Conservation (phyloP, 345 rosid species). For the Linum lewisii region DNA sequence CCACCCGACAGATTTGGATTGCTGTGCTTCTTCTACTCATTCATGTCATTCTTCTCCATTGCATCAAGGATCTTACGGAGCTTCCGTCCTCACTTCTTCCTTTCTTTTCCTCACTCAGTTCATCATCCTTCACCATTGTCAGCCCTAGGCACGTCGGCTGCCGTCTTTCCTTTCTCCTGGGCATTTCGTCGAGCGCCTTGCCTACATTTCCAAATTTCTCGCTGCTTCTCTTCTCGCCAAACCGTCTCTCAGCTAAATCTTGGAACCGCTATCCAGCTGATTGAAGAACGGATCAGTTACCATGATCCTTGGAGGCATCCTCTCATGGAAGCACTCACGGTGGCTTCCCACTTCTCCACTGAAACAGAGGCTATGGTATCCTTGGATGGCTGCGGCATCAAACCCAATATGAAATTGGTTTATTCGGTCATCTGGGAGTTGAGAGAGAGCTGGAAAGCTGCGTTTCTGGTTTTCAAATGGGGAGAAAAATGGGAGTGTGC, state of each 20-base stretch:
- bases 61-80: neutral
- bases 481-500: constrained; percentile 41
- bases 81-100: neutral
- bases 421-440: constrained; percentile 51
- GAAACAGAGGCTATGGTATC: constrained; percentile 48
- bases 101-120: neutral
- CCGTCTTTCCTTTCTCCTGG: constrained; percentile 15
- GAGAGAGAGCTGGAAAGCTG: constrained; percentile 59
- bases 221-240: constrained; percentile 16
- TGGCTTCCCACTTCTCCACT: constrained; percentile 32
- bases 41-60: neutral
- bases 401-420: constrained; percentile 30
- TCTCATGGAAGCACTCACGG: constrained; percentile 35
- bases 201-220: constrained; percentile 10
- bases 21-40: neutral
- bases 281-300: neutral
- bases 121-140: neutral
- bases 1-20: no score
- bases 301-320: constrained; percentile 16
- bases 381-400: constrained; percentile 36
- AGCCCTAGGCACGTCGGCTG: neutral
- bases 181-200: constrained; percentile 49
- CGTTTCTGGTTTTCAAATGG: constrained; percentile 73
- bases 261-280: constrained; percentile 20
- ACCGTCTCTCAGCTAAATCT: constrained; percentile 27